These are phyloP conservation scores for Cicer pinnatifidum DNA, from an alignment of 306 rosid species.

Conservation along the genomic window DNA sequence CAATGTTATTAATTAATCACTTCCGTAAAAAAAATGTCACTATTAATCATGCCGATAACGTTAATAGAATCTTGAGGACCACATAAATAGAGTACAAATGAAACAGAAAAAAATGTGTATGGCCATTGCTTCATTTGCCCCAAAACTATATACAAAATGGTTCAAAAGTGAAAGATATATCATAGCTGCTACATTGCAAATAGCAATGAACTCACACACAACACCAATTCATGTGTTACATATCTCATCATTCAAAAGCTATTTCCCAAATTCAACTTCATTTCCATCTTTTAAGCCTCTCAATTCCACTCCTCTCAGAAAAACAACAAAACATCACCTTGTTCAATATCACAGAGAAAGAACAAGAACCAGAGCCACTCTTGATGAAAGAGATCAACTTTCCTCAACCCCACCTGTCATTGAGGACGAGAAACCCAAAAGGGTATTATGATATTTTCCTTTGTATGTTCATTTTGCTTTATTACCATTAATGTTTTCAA, in stretches of 20 bases:
- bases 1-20: too few species aligned
- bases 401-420: conserved; percentile 52
- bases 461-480: not conserved
- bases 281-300: conserved; percentile 37
- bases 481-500: not conserved
- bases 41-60: not conserved
- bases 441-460: conserved; percentile 47
- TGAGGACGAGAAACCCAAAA: conserved; percentile 49
- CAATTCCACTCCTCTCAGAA: conserved; percentile 40
- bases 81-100: not conserved
- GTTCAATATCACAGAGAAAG: conserved; percentile 47
- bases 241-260: conserved; percentile 36
- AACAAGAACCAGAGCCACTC: conserved; percentile 57
- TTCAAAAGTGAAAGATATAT: conserved; percentile 25
- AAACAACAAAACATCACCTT: conserved; percentile 22
- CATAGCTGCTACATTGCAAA: conserved; percentile 31
- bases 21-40: too few species aligned
- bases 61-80: conserved; percentile 34
- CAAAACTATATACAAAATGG: not conserved
- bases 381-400: conserved; percentile 60
- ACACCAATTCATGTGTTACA: conserved; percentile 33
- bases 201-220: conserved; percentile 50
- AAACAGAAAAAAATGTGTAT: not conserved
- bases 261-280: conserved; percentile 44
- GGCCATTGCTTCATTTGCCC: not conserved